Evolutionary conservation across 169 alveolate species (phyloP).

Genomic region (Cystoisospora suis): DNA sequence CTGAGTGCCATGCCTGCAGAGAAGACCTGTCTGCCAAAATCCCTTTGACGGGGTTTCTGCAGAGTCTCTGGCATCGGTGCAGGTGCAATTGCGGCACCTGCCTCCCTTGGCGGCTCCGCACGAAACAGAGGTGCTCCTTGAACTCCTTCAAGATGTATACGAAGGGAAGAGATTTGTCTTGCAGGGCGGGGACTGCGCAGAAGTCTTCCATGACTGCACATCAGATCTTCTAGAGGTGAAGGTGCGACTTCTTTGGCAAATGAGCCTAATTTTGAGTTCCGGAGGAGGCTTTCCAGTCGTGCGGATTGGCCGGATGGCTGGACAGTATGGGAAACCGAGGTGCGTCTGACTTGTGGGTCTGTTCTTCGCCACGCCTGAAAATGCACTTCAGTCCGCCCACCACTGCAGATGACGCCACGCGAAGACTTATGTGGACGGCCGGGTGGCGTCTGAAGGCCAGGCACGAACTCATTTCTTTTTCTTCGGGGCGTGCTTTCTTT

Average conservation of each 20-base stretch:
- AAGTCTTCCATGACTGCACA: neutral
- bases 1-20: no score
- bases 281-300: neutral
- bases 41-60: neutral
- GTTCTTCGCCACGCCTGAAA: no score
- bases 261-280: neutral
- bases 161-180: neutral
- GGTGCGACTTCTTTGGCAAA: neutral
- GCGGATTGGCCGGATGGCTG: slow-evolving; percentile 1
- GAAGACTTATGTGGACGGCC: no score
- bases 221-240: neutral
- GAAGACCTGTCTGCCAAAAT: neutral
- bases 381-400: no score
- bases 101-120: neutral
- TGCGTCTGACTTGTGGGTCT: neutral
- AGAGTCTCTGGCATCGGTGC: neutral
- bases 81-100: neutral
- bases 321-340: slow-evolving; percentile 32
- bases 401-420: no score
- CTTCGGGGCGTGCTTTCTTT: no score
- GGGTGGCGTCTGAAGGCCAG: no score
- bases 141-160: neutral
- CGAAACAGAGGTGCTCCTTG: neutral
- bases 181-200: slow-evolving; percentile 33
- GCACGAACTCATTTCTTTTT: no score